Conservation (phyloP, 2,329 filamentous ascomycete species). For the Cladosporium colombiae region DNA sequence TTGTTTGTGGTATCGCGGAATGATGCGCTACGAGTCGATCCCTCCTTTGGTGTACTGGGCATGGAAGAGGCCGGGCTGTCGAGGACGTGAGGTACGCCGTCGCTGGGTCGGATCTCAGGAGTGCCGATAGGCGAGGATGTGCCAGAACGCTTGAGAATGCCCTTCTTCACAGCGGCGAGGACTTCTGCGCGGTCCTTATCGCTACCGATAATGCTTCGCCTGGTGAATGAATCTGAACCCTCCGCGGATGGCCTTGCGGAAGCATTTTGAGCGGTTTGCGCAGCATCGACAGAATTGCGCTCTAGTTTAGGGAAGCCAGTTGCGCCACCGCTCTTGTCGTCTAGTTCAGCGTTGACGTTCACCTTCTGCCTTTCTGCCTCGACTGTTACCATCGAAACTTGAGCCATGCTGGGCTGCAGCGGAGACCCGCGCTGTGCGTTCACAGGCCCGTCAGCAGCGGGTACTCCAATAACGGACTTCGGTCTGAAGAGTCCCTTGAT, state of each 20-base stretch:
- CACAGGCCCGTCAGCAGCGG: conserved; percentile 67
- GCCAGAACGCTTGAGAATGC: conserved; percentile 82
- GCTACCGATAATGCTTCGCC: conserved; percentile 88
- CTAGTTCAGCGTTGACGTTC: conserved; percentile 71
- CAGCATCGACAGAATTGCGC: conserved; percentile 73
- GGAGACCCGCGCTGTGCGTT: conserved; percentile 45
- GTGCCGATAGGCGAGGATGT: conserved; percentile 67
- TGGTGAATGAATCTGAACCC: conserved; percentile 57
- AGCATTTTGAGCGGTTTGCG: conserved; percentile 32
- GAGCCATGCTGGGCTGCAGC: conserved; percentile 65
- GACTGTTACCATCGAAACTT: conserved; percentile 92
- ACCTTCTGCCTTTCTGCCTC: conserved; percentile 87
- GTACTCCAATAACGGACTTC: conserved; percentile 82
- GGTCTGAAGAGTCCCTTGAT: conserved; percentile 92
- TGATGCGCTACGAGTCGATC: conserved; percentile 48
- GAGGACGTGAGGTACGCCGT: conserved; percentile 63
- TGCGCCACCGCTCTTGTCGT: conserved; percentile 67
- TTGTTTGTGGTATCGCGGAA: conserved; percentile 68
- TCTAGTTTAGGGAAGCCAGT: conserved; percentile 85
- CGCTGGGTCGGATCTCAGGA: conserved; percentile 64
- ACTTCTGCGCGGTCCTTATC: conserved; percentile 90
- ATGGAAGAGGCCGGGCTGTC: conserved; percentile 84
- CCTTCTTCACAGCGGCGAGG: conserved; percentile 88
- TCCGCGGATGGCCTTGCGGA: conserved; percentile 48
- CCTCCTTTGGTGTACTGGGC: conserved; percentile 84